Conservation (phyloP, 768 basidiomycete species). For the Dentipellis sp. region DNA sequence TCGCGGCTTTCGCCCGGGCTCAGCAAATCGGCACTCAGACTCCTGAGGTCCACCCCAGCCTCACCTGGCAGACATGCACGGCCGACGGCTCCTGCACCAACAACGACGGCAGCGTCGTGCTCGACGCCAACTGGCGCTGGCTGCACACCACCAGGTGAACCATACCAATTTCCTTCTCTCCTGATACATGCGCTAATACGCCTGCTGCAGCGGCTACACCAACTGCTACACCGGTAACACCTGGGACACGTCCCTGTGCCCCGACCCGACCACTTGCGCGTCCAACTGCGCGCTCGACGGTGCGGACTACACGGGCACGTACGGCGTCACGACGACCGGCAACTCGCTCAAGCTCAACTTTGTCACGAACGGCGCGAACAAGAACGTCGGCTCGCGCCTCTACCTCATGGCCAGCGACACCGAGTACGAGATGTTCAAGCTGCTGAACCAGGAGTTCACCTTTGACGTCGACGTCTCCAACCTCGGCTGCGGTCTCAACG, state of each 20-base stretch:
- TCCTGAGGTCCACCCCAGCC: conserved; percentile 18
- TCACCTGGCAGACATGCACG: conserved; percentile 17
- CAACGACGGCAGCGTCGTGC: conserved; percentile 7
- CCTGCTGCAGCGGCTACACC: conserved; percentile 10
- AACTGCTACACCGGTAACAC: conserved; percentile 23
- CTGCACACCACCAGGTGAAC: conserved; percentile 9
- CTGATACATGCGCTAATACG: neutral
- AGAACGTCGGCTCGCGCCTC: conserved; percentile 29
- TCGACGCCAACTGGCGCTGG: conserved; percentile 19
- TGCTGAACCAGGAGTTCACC: conserved; percentile 47
- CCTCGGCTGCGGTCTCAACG: conserved; percentile 52
- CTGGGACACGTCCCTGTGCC: conserved; percentile 19
- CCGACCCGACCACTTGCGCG: conserved; percentile 16
- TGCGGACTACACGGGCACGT: conserved; percentile 18
- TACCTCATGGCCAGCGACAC: conserved; percentile 40
- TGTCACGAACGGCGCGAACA: conserved; percentile 18
- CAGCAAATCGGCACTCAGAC: conserved; percentile 19
- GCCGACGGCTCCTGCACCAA: conserved; percentile 8
- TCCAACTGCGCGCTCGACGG: conserved; percentile 21
- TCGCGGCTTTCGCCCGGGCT: conserved; percentile 14
- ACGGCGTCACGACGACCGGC: conserved; percentile 18
- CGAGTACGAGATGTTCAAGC: conserved; percentile 40
- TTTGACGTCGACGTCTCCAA: conserved; percentile 53
- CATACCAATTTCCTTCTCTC: neutral
- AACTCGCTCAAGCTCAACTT: conserved; percentile 24